Conservation (phyloP, 75 land plant genomes). For the Picea sitchensis region DNA sequence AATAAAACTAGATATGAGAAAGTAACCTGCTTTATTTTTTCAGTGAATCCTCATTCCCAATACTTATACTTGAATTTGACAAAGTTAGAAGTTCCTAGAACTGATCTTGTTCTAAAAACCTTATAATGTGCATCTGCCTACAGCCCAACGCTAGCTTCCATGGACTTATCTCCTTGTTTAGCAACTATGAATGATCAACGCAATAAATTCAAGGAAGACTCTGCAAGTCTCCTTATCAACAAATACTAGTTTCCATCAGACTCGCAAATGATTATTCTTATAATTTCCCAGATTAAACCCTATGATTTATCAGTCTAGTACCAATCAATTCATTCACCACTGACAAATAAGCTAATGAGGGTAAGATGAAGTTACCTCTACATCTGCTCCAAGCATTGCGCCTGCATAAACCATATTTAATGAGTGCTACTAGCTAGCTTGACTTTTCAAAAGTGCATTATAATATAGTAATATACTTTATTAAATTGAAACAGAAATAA, state of each 20-base stretch:
- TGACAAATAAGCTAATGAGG: not conserved
- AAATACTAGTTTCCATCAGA: not conserved
- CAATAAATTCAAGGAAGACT: not conserved
- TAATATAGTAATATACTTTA: not conserved
- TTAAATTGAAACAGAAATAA: no score
- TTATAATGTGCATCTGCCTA: not conserved
- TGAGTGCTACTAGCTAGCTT: not conserved
- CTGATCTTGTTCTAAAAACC: not conserved
- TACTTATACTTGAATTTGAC: not conserved
- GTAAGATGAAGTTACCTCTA: not conserved
- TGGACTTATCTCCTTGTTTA: not conserved
- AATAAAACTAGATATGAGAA: no score
- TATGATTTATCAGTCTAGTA: not conserved
- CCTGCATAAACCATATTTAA: slow-evolving; percentile 4
- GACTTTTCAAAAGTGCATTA: not conserved
- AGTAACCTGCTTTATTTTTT: not conserved
- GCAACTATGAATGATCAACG: not conserved
- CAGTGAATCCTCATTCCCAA: not conserved
- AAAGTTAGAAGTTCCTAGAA: not conserved
- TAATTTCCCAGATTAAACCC: not conserved
- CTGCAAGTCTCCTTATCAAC: not conserved
- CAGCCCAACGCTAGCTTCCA: not conserved
- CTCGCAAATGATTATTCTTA: not conserved
- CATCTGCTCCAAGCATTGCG: slow-evolving; percentile 1
- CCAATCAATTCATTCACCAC: not conserved